Evolutionary conservation across 73 alveolate species (phyloP).

Genomic region (Tetrahymena elliotti): DNA sequence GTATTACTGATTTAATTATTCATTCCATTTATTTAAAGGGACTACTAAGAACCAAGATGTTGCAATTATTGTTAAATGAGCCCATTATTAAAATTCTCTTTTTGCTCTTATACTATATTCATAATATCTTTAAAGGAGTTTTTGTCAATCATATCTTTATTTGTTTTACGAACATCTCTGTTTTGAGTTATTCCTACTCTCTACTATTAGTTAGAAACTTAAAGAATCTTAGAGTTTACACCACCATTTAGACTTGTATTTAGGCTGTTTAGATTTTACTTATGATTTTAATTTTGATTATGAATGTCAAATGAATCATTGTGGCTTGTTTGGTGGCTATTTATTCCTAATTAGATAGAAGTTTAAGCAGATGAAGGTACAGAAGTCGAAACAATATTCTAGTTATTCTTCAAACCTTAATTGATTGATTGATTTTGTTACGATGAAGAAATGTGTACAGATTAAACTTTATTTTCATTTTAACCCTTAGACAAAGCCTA

Average conservation of each 20-base stretch:
- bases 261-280: background rate
- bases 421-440: background rate
- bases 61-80: background rate
- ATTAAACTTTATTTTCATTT: slow-evolving; percentile 13
- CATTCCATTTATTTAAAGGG: background rate
- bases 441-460: background rate
- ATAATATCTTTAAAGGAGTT: background rate
- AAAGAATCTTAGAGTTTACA: background rate
- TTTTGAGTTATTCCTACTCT: background rate
- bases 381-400: background rate
- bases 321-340: background rate
- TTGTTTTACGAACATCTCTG: background rate
- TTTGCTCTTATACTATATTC: background rate
- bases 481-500: slow-evolving; percentile 45
- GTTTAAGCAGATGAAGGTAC: background rate
- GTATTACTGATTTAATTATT: background rate
- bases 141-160: background rate
- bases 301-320: background rate
- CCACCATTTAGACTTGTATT: background rate
- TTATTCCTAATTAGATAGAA: background rate
- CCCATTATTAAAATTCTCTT: background rate
- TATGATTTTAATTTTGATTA: background rate
- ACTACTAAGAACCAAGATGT: background rate
- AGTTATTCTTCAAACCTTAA: background rate
- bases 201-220: background rate